Evolutionary conservation across 2,329 filamentous ascomycete species (phyloP).

Genomic region (Fusarium torreyae): DNA sequence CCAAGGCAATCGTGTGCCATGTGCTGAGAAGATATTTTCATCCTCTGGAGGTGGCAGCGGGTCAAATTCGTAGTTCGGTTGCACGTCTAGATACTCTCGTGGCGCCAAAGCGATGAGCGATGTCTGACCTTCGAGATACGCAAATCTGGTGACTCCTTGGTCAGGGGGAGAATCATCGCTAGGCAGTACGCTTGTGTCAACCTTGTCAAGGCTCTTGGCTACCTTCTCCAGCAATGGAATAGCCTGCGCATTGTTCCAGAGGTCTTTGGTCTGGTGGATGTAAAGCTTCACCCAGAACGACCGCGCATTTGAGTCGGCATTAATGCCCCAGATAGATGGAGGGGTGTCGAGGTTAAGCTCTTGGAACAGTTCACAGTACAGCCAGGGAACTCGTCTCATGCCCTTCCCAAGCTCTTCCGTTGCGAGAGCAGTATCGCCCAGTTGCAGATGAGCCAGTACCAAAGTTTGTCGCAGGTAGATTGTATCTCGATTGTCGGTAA

Average conservation of each 20-base stretch:
- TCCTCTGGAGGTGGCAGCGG: slow-evolving; percentile 79
- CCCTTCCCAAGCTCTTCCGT: slow-evolving; percentile 75
- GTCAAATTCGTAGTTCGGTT: slow-evolving; percentile 83
- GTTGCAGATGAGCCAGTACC: slow-evolving; percentile 81
- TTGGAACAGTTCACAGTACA: slow-evolving; percentile 85
- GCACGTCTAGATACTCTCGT: slow-evolving; percentile 71
- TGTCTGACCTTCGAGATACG: slow-evolving; percentile 83
- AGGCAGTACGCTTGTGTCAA: slow-evolving; percentile 58
- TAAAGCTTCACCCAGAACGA: slow-evolving; percentile 83
- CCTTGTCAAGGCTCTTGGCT: slow-evolving; percentile 68
- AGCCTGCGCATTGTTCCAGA: slow-evolving; percentile 87
- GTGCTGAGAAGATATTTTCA: slow-evolving; percentile 59
- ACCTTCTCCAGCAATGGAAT: slow-evolving; percentile 78
- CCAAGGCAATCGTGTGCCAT: slow-evolving; percentile 41
- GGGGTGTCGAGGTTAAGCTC: slow-evolving; percentile 85
- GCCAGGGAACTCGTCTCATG: slow-evolving; percentile 84
- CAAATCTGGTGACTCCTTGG: slow-evolving; percentile 77
- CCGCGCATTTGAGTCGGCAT: slow-evolving; percentile 72
- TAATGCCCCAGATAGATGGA: slow-evolving; percentile 85
- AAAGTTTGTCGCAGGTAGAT: slow-evolving; percentile 83
- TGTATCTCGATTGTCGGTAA: slow-evolving; percentile 59
- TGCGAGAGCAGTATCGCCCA: slow-evolving; percentile 76
- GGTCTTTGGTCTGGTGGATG: slow-evolving; percentile 80
- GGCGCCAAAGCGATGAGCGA: slow-evolving; percentile 80
- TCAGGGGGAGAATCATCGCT: slow-evolving; percentile 58